Conservation (phyloP, 805 yeast genomes). For the Yamadazyma phyllophila region DNA sequence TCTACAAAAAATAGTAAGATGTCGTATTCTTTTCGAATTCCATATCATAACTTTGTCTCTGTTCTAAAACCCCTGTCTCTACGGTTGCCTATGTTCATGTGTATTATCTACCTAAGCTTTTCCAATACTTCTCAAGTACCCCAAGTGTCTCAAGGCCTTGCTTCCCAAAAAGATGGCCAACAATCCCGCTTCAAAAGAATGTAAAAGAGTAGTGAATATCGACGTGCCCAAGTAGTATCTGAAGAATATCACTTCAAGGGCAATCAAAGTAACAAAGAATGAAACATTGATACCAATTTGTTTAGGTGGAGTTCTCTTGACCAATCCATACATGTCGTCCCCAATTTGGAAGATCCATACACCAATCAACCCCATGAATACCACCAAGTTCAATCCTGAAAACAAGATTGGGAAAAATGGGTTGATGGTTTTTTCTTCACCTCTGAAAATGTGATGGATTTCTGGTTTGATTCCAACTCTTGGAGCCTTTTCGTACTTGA, state of each 20-base stretch:
- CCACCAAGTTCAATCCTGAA: constrained; percentile 39
- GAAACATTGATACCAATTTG: constrained; percentile 39
- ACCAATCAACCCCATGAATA: constrained; percentile 43
- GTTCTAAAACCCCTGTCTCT: not conserved
- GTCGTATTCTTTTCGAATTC: too few relatives aligned
- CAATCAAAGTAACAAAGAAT: constrained; percentile 47
- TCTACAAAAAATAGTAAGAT: too few relatives aligned
- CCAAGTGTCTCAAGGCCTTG: constrained; percentile 56
- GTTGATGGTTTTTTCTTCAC: constrained; percentile 52
- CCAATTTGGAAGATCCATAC: constrained; percentile 38
- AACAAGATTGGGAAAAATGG: constrained; percentile 52
- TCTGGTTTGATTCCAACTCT: constrained; percentile 55
- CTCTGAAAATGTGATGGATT: constrained; percentile 60
- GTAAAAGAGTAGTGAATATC: constrained; percentile 56
- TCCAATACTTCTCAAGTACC: constrained; percentile 29
- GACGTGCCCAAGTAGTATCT: constrained; percentile 58
- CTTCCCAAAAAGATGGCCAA: constrained; percentile 62
- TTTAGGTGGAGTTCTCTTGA: constrained; percentile 32
- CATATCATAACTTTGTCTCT: too few relatives aligned
- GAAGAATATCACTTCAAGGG: constrained; percentile 53
- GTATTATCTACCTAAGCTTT: constrained; percentile 16
- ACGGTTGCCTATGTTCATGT: too few relatives aligned
- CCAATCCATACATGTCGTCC: constrained; percentile 23
- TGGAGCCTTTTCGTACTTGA: constrained; percentile 24
- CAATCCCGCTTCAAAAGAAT: constrained; percentile 47